A percentile compares a stretch with the other conserved stretches of the same genome.
These are phyloP conservation scores for Daldinia decipiens DNA, from an alignment of 495 filamentous ascomycete genomes.

Conservation along the genomic window DNA sequence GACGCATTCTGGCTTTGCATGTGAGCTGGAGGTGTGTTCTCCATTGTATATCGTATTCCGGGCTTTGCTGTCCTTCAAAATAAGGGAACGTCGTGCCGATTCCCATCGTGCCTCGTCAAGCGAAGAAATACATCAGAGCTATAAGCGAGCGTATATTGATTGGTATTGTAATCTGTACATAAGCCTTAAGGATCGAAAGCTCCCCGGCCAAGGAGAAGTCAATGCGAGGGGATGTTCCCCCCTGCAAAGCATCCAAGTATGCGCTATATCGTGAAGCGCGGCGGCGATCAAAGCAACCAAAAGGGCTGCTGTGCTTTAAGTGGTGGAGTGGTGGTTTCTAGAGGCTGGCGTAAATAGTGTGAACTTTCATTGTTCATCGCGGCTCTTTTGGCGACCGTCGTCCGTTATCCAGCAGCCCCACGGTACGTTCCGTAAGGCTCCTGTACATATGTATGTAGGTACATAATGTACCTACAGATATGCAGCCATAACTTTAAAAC, in stretches of 20 bases:
- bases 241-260: background rate
- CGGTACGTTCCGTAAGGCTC: background rate
- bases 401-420: background rate
- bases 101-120: constrained; percentile 42
- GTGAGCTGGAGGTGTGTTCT: constrained; percentile 34
- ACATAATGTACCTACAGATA: background rate
- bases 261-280: background rate
- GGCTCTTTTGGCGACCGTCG: background rate
- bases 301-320: background rate
- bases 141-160: constrained; percentile 7
- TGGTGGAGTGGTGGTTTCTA: background rate
- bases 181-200: constrained; percentile 3
- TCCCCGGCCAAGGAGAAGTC: background rate
- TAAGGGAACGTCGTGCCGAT: constrained; percentile 25
- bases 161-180: constrained; percentile 3
- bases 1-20: constrained; percentile 30
- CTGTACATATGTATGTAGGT: background rate
- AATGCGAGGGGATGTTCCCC: background rate
- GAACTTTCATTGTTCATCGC: background rate
- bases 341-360: background rate
- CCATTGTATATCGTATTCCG: constrained; percentile 43
- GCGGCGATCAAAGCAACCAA: background rate
- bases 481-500: constrained; percentile 23
- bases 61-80: constrained; percentile 31
- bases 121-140: constrained; percentile 13